Conservation (phyloP, 2,329 filamentous ascomycete species). For the Arachnomyces sp. region DNA sequence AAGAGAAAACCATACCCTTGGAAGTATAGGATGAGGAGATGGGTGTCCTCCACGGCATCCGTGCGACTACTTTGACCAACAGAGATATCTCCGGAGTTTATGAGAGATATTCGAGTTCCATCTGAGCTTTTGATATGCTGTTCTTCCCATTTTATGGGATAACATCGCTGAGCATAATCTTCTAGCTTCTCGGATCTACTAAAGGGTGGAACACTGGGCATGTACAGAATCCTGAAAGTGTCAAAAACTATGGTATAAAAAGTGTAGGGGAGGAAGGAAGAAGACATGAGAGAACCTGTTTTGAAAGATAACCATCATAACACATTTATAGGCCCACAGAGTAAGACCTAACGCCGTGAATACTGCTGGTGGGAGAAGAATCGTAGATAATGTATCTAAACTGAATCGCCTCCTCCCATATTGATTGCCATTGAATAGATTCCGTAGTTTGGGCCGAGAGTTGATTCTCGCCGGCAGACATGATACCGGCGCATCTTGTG, state of each 20-base stretch:
- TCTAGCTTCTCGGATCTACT: conserved; percentile 58
- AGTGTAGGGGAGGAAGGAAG: too few relatives aligned
- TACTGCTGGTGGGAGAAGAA: conserved; percentile 57
- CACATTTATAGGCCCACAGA: conserved; percentile 57
- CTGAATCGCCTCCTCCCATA: too few relatives aligned
- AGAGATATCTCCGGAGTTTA: conserved; percentile 15
- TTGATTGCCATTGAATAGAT: too few relatives aligned
- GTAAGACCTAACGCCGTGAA: conserved; percentile 58
- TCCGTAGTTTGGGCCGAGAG: too few relatives aligned
- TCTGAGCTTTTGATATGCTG: conserved; percentile 53
- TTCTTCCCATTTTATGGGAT: conserved; percentile 59
- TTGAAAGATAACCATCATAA: conserved; percentile 68
- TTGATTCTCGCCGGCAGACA: too few relatives aligned
- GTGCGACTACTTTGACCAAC: not conserved
- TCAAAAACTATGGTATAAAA: too few relatives aligned
- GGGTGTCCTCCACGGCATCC: conserved; percentile 9
- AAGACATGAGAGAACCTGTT: conserved; percentile 44
- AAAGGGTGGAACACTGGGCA: conserved; percentile 65
- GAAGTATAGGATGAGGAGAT: conserved; percentile 40
- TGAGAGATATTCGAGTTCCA: conserved; percentile 56
- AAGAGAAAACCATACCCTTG: conserved; percentile 32
- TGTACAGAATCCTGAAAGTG: conserved; percentile 64
- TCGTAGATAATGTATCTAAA: too few relatives aligned
- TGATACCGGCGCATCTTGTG: too few relatives aligned
- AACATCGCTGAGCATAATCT: conserved; percentile 53